These are phyloP conservation scores for Gnaphalium uliginosum DNA, from an alignment of 129 eudicot genomes.

Conservation along the genomic window DNA sequence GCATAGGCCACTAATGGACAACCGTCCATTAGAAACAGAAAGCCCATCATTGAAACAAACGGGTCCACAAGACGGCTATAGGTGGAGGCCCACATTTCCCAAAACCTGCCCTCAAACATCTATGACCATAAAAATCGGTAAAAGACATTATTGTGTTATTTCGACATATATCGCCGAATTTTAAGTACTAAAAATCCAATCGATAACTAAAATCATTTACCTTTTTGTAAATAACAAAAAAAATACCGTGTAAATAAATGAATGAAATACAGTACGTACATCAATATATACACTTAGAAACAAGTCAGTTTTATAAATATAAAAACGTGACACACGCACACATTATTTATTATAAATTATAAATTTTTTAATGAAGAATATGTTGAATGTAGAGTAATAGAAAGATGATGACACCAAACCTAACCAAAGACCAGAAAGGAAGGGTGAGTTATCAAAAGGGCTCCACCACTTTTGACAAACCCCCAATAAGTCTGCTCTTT, in stretches of 20 bases:
- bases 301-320: too few species aligned
- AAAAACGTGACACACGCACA: too few species aligned
- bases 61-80: conserved; percentile 38
- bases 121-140: neutral
- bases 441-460: conserved; percentile 28
- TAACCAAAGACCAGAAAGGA: conserved; percentile 38
- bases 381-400: neutral
- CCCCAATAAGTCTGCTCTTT: conserved; percentile 11
- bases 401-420: conserved; percentile 39
- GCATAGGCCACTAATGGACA: conserved; percentile 27
- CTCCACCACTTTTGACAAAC: conserved; percentile 41
- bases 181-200: too few species aligned
- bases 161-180: too few species aligned
- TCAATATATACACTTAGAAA: too few species aligned
- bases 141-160: neutral
- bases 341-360: neutral
- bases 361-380: conserved; percentile 9
- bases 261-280: too few species aligned
- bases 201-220: too few species aligned
- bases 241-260: too few species aligned
- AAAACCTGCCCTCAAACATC: conserved; percentile 23
- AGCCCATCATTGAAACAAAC: conserved; percentile 23
- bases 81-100: conserved; percentile 33
- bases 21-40: conserved; percentile 31
- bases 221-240: too few species aligned